Evolutionary conservation across 495 filamentous ascomycete species (phyloP).

Genomic region (Aspergillus panamensis): DNA sequence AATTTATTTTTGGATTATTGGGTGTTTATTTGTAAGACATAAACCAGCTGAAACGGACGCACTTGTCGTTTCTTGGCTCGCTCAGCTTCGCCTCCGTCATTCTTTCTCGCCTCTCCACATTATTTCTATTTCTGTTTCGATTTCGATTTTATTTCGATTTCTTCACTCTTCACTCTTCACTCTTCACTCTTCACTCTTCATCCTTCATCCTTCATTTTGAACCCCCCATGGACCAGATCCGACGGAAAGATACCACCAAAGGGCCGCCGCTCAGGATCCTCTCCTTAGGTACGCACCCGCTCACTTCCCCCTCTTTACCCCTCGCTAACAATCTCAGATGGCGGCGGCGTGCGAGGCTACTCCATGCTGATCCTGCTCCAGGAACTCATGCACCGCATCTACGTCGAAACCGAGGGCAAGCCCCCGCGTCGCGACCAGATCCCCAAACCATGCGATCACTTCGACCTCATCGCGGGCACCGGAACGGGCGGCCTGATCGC

Average conservation of each 20-base stretch:
- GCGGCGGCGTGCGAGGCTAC: slow-evolving; percentile 94
- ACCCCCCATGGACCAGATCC: slow-evolving; percentile 38
- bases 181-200: neutral
- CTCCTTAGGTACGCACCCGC: slow-evolving; percentile 67
- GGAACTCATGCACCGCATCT: slow-evolving; percentile 92
- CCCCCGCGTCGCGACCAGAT: slow-evolving; percentile 83
- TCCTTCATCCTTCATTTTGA: neutral
- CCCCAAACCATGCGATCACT: slow-evolving; percentile 96
- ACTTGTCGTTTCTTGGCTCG: slow-evolving; percentile 8
- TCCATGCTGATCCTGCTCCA: slow-evolving; percentile 94
- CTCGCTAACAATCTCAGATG: slow-evolving; percentile 51
- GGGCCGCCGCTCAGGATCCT: slow-evolving; percentile 88
- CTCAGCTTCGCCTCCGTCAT: neutral
- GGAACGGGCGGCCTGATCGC: slow-evolving; percentile 95
- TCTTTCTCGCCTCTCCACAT: slow-evolving; percentile 1
- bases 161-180: no score
- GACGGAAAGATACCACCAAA: slow-evolving; percentile 90
- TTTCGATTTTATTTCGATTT: no score
- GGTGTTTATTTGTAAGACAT: neutral
- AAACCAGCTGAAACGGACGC: slow-evolving; percentile 16
- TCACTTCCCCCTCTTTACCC: neutral
- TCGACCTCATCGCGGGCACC: slow-evolving; percentile 92
- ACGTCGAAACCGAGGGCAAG: slow-evolving; percentile 77
- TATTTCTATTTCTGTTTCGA: slow-evolving; percentile 1
- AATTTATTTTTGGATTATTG: neutral